Conservation (phyloP, 139 green algal species). For the Auxenochlorella protothecoides region DNA sequence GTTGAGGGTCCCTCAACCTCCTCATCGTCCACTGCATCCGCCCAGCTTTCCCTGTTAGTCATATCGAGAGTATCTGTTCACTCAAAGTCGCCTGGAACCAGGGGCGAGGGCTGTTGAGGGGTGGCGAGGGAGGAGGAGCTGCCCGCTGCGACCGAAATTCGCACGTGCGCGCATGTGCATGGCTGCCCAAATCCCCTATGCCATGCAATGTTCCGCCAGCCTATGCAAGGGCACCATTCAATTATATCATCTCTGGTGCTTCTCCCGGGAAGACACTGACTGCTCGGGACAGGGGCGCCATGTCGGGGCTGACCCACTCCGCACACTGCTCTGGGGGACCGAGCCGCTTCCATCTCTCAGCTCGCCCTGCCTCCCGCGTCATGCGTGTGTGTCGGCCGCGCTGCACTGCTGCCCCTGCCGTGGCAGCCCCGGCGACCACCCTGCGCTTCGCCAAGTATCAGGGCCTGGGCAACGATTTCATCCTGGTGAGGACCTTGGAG, state of each 20-base stretch:
- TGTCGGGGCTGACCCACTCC: too few species aligned
- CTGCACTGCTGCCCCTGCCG: not conserved
- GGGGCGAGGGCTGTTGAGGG: not conserved
- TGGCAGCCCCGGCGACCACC: not conserved
- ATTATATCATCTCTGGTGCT: not conserved
- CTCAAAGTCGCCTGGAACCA: not conserved
- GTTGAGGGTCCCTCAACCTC: not conserved
- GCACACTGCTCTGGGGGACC: not conserved
- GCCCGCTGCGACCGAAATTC: too few species aligned
- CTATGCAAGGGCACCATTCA: not conserved
- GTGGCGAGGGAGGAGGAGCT: not conserved
- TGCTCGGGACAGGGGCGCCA: not conserved
- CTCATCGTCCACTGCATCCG: not conserved
- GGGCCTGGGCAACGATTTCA: constrained; percentile 97
- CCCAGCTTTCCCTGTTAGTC: not conserved
- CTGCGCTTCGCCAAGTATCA: constrained; percentile 90
- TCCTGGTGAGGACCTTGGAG: constrained; percentile 54
- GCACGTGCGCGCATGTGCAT: too few species aligned
- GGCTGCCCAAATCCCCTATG: too few species aligned
- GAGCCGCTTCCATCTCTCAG: not conserved
- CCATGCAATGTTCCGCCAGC: not conserved
- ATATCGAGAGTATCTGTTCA: not conserved
- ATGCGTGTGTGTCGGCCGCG: too few species aligned
- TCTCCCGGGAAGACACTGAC: not conserved
- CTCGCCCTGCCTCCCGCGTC: too few species aligned